Conservation (phyloP, 2,329 filamentous ascomycete species). For the Fusarium citri region DNA sequence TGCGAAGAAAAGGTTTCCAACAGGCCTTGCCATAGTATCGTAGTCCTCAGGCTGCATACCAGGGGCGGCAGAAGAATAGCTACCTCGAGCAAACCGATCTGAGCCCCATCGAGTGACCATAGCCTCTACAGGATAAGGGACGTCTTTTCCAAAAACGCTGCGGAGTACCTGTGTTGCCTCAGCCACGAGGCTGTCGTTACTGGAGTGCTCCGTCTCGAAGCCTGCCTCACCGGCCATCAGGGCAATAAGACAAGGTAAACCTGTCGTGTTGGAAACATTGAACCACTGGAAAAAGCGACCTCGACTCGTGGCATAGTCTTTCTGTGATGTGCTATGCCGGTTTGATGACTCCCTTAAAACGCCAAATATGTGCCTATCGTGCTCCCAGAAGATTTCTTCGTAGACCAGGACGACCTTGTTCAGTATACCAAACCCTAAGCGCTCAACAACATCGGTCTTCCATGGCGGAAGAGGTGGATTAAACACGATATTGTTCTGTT, state of each 20-base stretch:
- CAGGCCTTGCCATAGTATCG: slow-evolving; percentile 84
- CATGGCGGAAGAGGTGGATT: slow-evolving; percentile 89
- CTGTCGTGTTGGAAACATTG: slow-evolving; percentile 91
- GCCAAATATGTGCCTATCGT: slow-evolving; percentile 91
- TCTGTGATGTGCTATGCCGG: slow-evolving; percentile 77
- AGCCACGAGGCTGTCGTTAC: slow-evolving; percentile 78
- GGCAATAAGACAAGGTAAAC: slow-evolving; percentile 86
- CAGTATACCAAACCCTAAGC: slow-evolving; percentile 90
- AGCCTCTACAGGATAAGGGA: slow-evolving; percentile 84
- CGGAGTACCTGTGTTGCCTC: slow-evolving; percentile 85
- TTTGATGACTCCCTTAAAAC: slow-evolving; percentile 80
- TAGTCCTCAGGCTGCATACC: slow-evolving; percentile 88
- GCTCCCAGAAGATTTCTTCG: slow-evolving; percentile 90
- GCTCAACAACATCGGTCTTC: slow-evolving; percentile 83
- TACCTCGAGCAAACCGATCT: slow-evolving; percentile 91
- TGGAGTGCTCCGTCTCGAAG: slow-evolving; percentile 82
- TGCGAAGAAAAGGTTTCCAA: slow-evolving; percentile 93
- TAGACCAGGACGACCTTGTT: slow-evolving; percentile 97
- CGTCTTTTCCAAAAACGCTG: slow-evolving; percentile 76
- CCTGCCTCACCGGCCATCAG: slow-evolving; percentile 97
- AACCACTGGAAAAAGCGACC: slow-evolving; percentile 99
- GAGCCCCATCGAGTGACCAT: slow-evolving; percentile 93
- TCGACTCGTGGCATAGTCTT: slow-evolving; percentile 80
- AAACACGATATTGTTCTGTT: slow-evolving; percentile 84
- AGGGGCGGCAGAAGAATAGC: slow-evolving; percentile 93